Evolutionary conservation across 1,139 yeast genomes (phyloP).

Genomic region (Diutina ranongensis): DNA sequence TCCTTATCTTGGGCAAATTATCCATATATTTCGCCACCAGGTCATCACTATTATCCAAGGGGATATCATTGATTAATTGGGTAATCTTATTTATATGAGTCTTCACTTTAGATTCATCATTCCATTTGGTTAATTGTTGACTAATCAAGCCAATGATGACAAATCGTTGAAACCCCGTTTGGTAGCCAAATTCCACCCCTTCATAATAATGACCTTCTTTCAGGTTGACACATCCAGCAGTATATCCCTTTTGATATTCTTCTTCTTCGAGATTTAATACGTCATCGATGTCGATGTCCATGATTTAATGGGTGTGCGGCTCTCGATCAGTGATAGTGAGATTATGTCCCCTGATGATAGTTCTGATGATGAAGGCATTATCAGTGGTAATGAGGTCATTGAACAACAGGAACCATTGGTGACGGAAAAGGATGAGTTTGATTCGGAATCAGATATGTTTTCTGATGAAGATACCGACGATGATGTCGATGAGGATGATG

Average conservation of each 20-base stretch:
- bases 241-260: slow-evolving; percentile 50
- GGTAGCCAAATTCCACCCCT: slow-evolving; percentile 71
- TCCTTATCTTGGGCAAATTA: background rate
- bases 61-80: background rate
- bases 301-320: background rate
- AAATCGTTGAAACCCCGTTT: slow-evolving; percentile 67
- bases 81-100: background rate
- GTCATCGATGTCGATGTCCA: slow-evolving; percentile 23
- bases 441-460: slow-evolving; percentile 19
- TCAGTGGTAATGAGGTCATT: slow-evolving; percentile 14
- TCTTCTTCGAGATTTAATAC: slow-evolving; percentile 42
- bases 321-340: too few species aligned
- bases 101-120: background rate
- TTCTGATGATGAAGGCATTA: slow-evolving; percentile 7
- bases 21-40: background rate
- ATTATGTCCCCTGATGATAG: slow-evolving; percentile 1
- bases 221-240: slow-evolving; percentile 40
- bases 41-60: background rate
- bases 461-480: slow-evolving; percentile 11
- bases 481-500: slow-evolving; percentile 3
- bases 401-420: too few species aligned
- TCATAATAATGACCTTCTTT: slow-evolving; percentile 37
- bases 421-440: slow-evolving; percentile 14
- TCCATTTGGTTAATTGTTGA: slow-evolving; percentile 29
- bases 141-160: slow-evolving; percentile 51